Conservation (phyloP, 2,329 filamentous ascomycete species). For the Talaromyces sp. region DNA sequence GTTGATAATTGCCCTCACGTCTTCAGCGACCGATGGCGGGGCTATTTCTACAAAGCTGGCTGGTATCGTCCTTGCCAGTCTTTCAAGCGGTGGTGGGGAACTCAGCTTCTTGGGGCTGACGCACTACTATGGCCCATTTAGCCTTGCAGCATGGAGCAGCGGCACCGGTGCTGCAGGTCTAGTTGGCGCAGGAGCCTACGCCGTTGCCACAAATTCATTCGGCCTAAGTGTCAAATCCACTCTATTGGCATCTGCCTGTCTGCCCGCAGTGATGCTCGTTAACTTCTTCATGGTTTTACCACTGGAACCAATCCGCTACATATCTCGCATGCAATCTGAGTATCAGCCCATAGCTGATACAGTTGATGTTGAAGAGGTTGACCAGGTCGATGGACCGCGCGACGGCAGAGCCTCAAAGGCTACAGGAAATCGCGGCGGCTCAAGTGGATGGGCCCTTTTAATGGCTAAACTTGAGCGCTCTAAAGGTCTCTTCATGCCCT, state of each 20-base stretch:
- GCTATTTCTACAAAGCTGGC: conserved; percentile 70
- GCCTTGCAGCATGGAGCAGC: conserved; percentile 85
- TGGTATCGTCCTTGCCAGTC: conserved; percentile 77
- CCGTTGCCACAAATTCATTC: conserved; percentile 74
- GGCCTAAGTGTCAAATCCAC: conserved; percentile 69
- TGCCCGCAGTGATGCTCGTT: conserved; percentile 73
- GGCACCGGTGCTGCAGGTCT: conserved; percentile 87
- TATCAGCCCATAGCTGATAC: conserved; percentile 52
- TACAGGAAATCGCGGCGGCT: conserved; percentile 9
- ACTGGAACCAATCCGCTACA: conserved; percentile 54
- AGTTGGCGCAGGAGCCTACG: conserved; percentile 81
- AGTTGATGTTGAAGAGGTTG: conserved; percentile 28
- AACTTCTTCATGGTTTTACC: conserved; percentile 84
- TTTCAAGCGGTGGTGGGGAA: conserved; percentile 83
- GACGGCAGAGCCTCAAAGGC: conserved; percentile 15
- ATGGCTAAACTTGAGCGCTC: conserved; percentile 59
- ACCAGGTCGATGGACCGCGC: conserved; percentile 26
- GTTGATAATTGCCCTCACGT: conserved; percentile 80
- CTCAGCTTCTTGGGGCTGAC: conserved; percentile 86
- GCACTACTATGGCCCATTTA: conserved; percentile 85
- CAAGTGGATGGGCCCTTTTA: conserved; percentile 33
- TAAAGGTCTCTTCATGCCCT: conserved; percentile 64
- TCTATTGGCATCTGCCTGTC: conserved; percentile 68
- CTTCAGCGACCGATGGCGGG: conserved; percentile 48
- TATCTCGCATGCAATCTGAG: conserved; percentile 35